phyloP scores from a whole-genome alignment of 139 green algal species.

The Edaphochlamys debaryana region DNA sequence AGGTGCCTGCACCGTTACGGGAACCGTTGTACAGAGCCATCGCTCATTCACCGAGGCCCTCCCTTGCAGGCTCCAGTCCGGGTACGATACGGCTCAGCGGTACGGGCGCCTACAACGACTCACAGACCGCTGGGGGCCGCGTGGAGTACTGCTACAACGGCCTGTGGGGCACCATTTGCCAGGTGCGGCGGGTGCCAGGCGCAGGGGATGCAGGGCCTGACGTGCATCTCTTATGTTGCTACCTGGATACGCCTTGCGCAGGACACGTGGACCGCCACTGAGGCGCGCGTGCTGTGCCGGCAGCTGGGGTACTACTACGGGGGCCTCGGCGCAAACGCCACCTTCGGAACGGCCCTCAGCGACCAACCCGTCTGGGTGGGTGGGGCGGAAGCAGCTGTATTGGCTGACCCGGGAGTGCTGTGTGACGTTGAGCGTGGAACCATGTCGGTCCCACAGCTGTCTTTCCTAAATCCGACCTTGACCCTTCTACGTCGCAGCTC shows the following conservation, averaged over 20 bases:
- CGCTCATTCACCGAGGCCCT: too few relatives aligned
- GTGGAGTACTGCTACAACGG: conserved; percentile 36
- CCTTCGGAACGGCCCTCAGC: background rate
- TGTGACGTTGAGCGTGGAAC: too few relatives aligned
- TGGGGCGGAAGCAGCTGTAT: too few relatives aligned
- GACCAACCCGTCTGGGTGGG: conserved; percentile 1
- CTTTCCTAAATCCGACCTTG: too few relatives aligned
- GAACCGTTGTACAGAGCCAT: too few relatives aligned
- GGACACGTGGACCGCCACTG: background rate
- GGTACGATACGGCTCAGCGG: too few relatives aligned
- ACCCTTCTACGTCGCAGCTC: too few relatives aligned
- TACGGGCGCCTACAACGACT: conserved; percentile 31
- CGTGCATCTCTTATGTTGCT: background rate
- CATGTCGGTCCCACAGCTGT: too few relatives aligned
- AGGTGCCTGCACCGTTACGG: too few relatives aligned
- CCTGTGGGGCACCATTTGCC: conserved; percentile 5
- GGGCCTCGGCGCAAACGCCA: background rate
- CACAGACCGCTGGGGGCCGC: background rate
- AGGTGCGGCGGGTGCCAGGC: background rate
- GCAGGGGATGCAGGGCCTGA: background rate
- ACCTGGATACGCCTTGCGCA: background rate
- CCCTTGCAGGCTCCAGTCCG: too few relatives aligned
- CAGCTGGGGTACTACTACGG: conserved; percentile 4
- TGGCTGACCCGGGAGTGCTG: too few relatives aligned
- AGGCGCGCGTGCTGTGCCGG: conserved; percentile 14